Percentiles rank a stretch among this genome's conserved stretches.
Conservation (phyloP, 441 rosid genomes). For the Erysimum cheiri region DNA sequence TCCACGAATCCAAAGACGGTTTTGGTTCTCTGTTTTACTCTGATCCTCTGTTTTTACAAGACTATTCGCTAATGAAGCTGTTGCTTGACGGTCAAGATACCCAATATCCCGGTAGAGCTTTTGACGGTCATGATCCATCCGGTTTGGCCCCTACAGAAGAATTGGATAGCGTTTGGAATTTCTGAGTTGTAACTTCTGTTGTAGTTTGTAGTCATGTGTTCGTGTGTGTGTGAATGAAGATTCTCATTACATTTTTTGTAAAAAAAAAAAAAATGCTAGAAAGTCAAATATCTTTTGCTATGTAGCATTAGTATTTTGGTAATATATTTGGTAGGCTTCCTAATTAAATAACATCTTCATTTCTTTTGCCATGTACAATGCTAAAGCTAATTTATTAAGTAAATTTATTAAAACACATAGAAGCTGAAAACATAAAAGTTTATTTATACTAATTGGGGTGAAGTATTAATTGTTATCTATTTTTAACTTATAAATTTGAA, state of each 20-base stretch:
- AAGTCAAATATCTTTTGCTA: conserved; percentile 32
- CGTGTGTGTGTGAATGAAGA: conserved; percentile 20
- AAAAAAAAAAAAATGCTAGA: conserved; percentile 5
- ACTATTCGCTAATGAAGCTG: conserved; percentile 55
- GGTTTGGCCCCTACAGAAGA: conserved; percentile 52
- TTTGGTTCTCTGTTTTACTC: conserved; percentile 49
- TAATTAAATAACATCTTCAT: conserved; percentile 3
- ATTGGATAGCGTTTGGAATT: conserved; percentile 65
- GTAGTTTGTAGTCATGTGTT: conserved; percentile 34
- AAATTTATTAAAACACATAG: background rate
- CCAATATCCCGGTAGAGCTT: conserved; percentile 33
- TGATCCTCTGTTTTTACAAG: conserved; percentile 52
- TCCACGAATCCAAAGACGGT: conserved; percentile 35
- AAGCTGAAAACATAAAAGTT: background rate
- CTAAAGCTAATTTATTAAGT: background rate
- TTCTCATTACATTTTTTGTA: conserved; percentile 36
- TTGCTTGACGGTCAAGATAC: conserved; percentile 62
- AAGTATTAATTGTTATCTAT: background rate
- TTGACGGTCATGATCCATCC: conserved; percentile 43
- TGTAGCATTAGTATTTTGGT: conserved; percentile 26
- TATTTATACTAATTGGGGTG: background rate
- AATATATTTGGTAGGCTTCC: conserved; percentile 14
- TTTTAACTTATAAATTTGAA: conserved; percentile 17
- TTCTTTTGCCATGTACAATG: conserved; percentile 5
- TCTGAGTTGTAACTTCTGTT: conserved; percentile 45